phyloP scores from a whole-genome alignment of 768 basidiomycete genomes.

The Tricholoma flavovirens region DNA sequence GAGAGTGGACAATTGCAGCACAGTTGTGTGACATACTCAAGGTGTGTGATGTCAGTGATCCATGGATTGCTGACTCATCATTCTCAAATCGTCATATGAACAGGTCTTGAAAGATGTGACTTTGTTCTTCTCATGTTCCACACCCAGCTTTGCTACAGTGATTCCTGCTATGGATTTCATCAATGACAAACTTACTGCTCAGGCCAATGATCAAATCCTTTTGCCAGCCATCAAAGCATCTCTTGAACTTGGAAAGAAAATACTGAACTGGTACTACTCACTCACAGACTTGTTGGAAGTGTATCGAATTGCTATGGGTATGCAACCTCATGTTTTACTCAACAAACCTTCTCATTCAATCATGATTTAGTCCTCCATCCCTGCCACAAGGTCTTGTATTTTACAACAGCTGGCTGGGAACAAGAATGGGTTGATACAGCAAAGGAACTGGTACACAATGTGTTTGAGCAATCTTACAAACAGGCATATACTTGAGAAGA shows the following conservation, averaged over 20 bases:
- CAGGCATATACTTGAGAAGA: neutral
- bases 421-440: too few species aligned
- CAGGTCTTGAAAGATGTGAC: constrained; percentile 11
- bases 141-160: constrained; percentile 22
- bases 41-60: constrained; percentile 13
- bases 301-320: neutral
- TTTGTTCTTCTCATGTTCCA: constrained; percentile 21
- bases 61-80: too few species aligned
- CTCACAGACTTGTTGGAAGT: neutral
- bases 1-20: constrained; percentile 23
- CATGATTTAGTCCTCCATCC: constrained; percentile 26
- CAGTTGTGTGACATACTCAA: constrained; percentile 22
- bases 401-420: too few species aligned
- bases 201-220: neutral
- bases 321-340: neutral
- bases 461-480: too few species aligned
- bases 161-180: constrained; percentile 26
- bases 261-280: too few species aligned
- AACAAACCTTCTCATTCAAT: neutral
- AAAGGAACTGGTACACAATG: too few species aligned
- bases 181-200: too few species aligned
- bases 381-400: constrained; percentile 28
- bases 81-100: neutral
- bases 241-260: too few species aligned
- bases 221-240: constrained; percentile 12